A percentile compares a stretch with the other conserved stretches of the same genome.
Evolutionary conservation across 345 rosid species (phyloP).

Genomic region (Lepidium africanum): DNA sequence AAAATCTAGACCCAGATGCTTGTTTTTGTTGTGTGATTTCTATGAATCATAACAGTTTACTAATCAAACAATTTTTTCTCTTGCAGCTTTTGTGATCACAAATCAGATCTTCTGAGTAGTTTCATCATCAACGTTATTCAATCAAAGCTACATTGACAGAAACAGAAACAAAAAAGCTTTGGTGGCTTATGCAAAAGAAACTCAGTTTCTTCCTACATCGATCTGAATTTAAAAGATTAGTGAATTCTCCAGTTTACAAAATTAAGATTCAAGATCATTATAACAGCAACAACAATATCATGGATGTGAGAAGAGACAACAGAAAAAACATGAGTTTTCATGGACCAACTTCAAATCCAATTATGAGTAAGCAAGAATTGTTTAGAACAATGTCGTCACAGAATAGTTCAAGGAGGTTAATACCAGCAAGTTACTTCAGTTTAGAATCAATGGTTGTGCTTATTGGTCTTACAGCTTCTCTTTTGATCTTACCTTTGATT

Average conservation of each 20-base stretch:
- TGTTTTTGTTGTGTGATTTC: not conserved
- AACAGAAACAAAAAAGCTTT: no score
- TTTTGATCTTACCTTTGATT: slow-evolving; percentile 69
- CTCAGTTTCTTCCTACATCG: not conserved
- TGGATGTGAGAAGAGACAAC: slow-evolving; percentile 26
- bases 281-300: slow-evolving; percentile 3
- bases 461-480: slow-evolving; percentile 52
- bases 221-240: slow-evolving; percentile 18
- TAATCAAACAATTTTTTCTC: not conserved
- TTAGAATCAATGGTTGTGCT: slow-evolving; percentile 51
- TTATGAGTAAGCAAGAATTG: slow-evolving; percentile 20
- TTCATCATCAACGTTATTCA: no score
- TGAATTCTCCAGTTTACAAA: slow-evolving; percentile 12
- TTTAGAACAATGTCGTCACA: slow-evolving; percentile 25
- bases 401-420: slow-evolving; percentile 31
- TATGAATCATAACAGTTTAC: not conserved
- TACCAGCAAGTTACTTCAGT: slow-evolving; percentile 48
- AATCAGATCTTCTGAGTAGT: no score
- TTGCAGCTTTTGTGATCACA: slow-evolving; percentile 4
- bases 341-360: slow-evolving; percentile 11
- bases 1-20: not conserved
- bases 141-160: slow-evolving; percentile 14
- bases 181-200: not conserved
- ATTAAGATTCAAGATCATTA: not conserved
- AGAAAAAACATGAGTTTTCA: slow-evolving; percentile 3